A percentile compares a stretch with the other conserved stretches of the same genome.
Evolutionary conservation across 441 rosid genomes (phyloP).

Genomic region (Croton laevigatus): DNA sequence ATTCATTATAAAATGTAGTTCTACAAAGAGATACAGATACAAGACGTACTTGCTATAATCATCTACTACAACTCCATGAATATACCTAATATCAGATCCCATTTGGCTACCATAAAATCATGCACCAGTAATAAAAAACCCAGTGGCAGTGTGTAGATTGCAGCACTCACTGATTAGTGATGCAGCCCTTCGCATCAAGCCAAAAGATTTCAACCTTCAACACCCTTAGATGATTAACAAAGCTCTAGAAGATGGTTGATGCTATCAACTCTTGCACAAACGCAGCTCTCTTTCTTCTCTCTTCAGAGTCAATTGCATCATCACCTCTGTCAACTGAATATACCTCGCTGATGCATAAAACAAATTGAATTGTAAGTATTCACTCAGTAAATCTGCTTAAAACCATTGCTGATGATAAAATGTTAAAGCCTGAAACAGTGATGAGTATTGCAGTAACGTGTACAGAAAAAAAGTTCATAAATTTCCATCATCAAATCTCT

Average conservation of each 20-base stretch:
- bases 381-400: not conserved
- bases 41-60: not conserved
- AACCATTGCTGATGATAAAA: not conserved
- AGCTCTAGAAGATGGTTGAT: slow-evolving; percentile 44
- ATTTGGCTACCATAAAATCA: slow-evolving; percentile 11
- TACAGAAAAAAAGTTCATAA: not conserved
- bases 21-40: slow-evolving; percentile 4
- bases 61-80: slow-evolving; percentile 14
- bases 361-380: not conserved
- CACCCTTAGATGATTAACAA: not conserved
- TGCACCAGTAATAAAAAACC: slow-evolving; percentile 24
- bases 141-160: slow-evolving; percentile 3
- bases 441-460: too few species aligned
- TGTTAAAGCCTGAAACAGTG: not conserved
- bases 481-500: not conserved
- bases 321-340: slow-evolving; percentile 20
- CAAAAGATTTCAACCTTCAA: not conserved
- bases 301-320: slow-evolving; percentile 33
- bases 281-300: slow-evolving; percentile 42
- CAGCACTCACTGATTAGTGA: not conserved
- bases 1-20: slow-evolving; percentile 12
- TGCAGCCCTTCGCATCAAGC: slow-evolving; percentile 13
- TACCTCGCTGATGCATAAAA: slow-evolving; percentile 30
- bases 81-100: slow-evolving; percentile 10
- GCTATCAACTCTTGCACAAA: slow-evolving; percentile 45